Base-by-base conservation (phyloP, 805 yeast species). In the Kazachstania taianensis region DNA sequence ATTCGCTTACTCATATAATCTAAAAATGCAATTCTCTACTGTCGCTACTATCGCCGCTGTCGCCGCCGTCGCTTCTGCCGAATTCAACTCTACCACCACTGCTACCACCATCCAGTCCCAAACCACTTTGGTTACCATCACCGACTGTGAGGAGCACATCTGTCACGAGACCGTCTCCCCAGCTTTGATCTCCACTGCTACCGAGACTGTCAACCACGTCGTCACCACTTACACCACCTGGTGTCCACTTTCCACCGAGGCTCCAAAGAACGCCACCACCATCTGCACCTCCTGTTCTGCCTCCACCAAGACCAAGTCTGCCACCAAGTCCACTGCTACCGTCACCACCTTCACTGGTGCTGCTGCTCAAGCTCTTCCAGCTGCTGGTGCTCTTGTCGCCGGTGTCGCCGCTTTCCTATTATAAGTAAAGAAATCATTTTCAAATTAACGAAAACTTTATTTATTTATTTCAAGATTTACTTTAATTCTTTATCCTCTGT, bases 391-490 rank as follows among this genome's bases (percentile, higher is more conserved):
- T 51, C 53, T 65, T 45, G 55, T 67, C 39, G 70, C 70, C 42
- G 71, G 71, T 65, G 64, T 62, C 42, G 69, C 67, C 49, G 71
- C 69, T 61, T 57, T 65, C 53, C 59, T 65, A 57, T 63, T 65
- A 61, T 65, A 65, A 63, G 52, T 42, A 33, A 9, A n/a, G n/a
- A n/a, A n/a, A n/a, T n/a, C n/a, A n/a, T n/a, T n/a, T n/a, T n/a
- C n/a, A n/a, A n/a, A n/a, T n/a, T n/a, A n/a, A n/a, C n/a, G n/a
- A n/a, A n/a, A n/a, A n/a, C n/a, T n/a, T n/a, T n/a, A n/a, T n/a
- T n/a, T n/a, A n/a, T n/a, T n/a, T n/a, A n/a, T n/a, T n/a, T n/a
- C n/a, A n/a, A n/a, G n/a, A n/a, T n/a, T n/a, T n/a, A n/a, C n/a
- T n/a, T n/a, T n/a, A n/a, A n/a, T n/a, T n/a, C n/a, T n/a, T n/a